Base-by-base conservation (phyloP, 2,329 filamentous ascomycete species). In the Cladosporium phlei region DNA sequence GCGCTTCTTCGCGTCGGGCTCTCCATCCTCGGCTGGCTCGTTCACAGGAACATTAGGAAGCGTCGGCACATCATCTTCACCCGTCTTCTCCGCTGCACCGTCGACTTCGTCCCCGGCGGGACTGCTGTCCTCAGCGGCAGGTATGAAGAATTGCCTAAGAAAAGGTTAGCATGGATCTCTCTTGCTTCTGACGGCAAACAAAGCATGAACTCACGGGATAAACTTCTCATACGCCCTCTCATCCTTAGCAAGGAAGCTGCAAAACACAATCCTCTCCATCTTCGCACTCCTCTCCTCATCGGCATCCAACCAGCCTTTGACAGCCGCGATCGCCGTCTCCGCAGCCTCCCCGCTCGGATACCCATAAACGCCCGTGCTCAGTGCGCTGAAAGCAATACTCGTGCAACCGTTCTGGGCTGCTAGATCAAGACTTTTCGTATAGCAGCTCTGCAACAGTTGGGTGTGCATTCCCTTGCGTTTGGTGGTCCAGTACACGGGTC, bases 291-390 rank as follows among this genome's bases (percentile, higher is more conserved):
- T 57, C 50, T 55, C 52, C 62, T 72, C 55, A 55, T 69, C 52
- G 54, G 69, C 63, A 9, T 74, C 71, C 19, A 84, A 56, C 60
- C 80, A 83, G 32, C 65, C 66, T 44, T 74, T 71, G 34, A 81
- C 77, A 28, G 79, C 78, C 24, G 76, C 70, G 43, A 85, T 75
- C 1, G 88, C 93, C 8, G 84, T 75, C n/a, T 73, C 65, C 0
- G 88, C 88, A 1, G 91, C 93, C 30, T 82, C 76, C 1, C 62
- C 53, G 56, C 80, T 86, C 0, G 91, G 91, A 62, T 94, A 97
- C 1, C 88, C 88, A 62, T 95, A 97, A 1, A 95, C 66, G 0
- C 91, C 93, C 1, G 91, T 96, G 61, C 89, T 95, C 50, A 97
- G 76, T 16, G 81, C 84, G 30, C 83, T 81, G 58, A 98, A 96